Base-by-base conservation (phyloP, 2,329 filamentous ascomycete genomes). In the Xylariales sp. region DNA sequence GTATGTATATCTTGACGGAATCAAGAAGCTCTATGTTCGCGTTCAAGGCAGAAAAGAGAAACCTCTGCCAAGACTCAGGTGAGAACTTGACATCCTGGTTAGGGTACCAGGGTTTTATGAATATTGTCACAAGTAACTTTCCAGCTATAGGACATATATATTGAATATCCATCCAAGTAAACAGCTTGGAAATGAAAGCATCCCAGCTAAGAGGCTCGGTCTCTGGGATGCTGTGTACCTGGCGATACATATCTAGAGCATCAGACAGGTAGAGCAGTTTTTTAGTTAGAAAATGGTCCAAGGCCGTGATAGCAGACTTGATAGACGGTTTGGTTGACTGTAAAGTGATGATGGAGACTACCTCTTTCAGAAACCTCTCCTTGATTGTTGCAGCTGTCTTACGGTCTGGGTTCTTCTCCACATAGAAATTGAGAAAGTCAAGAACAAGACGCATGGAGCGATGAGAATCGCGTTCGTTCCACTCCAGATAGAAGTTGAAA, bases 301-400 rank as follows among this genome's bases (percentile, higher is more conserved):
- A 62, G 13, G 75, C 75, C 51, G 82, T 81, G 43, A 88, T 73
- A 6, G 81, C 77, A 24, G 83, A 83, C 55, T 88, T 88, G 28
- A 81, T 78, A 36, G 82, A 68, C 8, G 80, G 74, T 45, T 76
- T 80, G 13, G 78, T 69, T 23, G 78, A 78, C 42, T 76, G 69
- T 40, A 76, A 72, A 16, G 72, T 69, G 29, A 86, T 70, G 12
- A 83, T 76, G 2, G 74, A 71, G 13, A 85, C 52, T 6, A 81
- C 67, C 5, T 64, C 72, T 18, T 67, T 56, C 13, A 81, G 50
- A 6, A 83, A 64, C 13, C 53, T 55, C 14, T 54, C 48, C 48
- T 72, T 75, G 21, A 72, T 62, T 4, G 54, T 42, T 11, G 48
- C 51, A 3, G 62, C 60, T 15, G 54, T 55, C n/a, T 57, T 44